These are phyloP conservation scores for Raphanus hybrid DNA, from an alignment of 441 rosid species.

Conservation along the genomic window DNA sequence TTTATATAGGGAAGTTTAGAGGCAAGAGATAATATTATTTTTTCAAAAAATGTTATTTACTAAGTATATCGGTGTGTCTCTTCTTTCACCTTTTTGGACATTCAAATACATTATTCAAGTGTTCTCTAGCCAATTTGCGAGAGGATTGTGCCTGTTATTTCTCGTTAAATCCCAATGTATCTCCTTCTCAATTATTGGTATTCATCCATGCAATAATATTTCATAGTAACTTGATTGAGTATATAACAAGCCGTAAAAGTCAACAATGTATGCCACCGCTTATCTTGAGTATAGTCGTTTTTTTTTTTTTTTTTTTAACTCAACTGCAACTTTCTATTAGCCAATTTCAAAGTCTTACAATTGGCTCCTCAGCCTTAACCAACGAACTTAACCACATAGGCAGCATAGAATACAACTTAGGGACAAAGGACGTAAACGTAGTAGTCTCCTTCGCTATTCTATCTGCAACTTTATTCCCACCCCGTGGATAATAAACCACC, in stretches of 20 bases:
- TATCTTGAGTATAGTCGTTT: slow-evolving; percentile 13
- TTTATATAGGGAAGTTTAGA: slow-evolving; percentile 46
- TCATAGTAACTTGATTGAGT: slow-evolving; percentile 12
- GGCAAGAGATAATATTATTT: background rate
- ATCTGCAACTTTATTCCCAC: no score
- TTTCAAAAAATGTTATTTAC: background rate
- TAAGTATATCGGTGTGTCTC: slow-evolving; percentile 10
- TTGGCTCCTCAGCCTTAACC: no score
- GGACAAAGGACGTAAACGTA: no score
- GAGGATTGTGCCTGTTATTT: slow-evolving; percentile 17
- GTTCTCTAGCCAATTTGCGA: slow-evolving; percentile 23
- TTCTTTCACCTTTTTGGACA: slow-evolving; percentile 21
- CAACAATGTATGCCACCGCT: slow-evolving; percentile 43
- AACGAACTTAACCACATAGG: no score
- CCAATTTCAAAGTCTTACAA: no score
- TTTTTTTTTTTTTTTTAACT: no score
- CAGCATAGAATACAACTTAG: no score
- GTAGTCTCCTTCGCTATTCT: no score
- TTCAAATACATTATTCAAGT: slow-evolving; percentile 20
- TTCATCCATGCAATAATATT: background rate
- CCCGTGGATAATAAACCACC: no score
- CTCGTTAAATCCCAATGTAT: slow-evolving; percentile 27
- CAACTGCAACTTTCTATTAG: no score
- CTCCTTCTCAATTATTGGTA: background rate
- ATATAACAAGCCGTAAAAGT: slow-evolving; percentile 23